phyloP scores from a whole-genome alignment of 2,329 filamentous ascomycete species.

The Alternaria gansuensis region DNA sequence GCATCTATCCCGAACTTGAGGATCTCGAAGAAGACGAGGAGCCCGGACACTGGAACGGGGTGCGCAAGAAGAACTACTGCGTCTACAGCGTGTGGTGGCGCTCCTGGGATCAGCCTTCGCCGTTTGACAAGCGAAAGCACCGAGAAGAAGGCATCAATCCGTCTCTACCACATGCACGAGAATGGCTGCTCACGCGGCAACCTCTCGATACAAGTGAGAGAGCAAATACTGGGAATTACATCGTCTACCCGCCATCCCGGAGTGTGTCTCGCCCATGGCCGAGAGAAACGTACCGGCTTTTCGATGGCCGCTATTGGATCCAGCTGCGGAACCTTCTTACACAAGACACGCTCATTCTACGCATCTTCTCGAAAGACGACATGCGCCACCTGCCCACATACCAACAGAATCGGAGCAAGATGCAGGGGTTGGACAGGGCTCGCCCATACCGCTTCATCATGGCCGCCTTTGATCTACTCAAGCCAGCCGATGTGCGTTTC shows the following conservation, averaged over 20 bases:
- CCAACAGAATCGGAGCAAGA: conserved; percentile 1
- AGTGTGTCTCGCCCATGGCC: background rate
- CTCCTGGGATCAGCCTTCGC: conserved; percentile 23
- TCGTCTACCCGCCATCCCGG: conserved; percentile 23
- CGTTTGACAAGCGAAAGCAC: conserved; percentile 22
- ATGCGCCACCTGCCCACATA: conserved; percentile 14
- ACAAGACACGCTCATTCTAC: conserved; percentile 49
- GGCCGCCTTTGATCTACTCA: conserved; percentile 28
- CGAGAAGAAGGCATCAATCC: conserved; percentile 10
- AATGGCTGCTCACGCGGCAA: conserved; percentile 45
- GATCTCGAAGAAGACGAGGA: conserved; percentile 8
- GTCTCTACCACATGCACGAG: conserved; percentile 17
- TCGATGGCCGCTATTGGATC: conserved; percentile 67
- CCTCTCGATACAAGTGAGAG: conserved; percentile 23
- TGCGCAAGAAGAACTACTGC: conserved; percentile 27
- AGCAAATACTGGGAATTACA: background rate
- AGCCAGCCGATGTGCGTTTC: conserved; percentile 33
- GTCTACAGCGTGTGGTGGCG: conserved; percentile 41
- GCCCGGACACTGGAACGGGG: background rate
- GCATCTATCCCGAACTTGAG: conserved; percentile 54
- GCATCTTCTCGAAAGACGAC: conserved; percentile 40
- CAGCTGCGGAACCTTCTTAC: conserved; percentile 52
- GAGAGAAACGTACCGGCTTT: conserved; percentile 55
- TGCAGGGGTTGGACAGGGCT: background rate
- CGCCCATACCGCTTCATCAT: conserved; percentile 23